Percentiles rank a stretch among this genome's conserved stretches.
phyloP scores from a whole-genome alignment of 1,139 yeast genomes.

The Meyerozyma athensensis region DNA sequence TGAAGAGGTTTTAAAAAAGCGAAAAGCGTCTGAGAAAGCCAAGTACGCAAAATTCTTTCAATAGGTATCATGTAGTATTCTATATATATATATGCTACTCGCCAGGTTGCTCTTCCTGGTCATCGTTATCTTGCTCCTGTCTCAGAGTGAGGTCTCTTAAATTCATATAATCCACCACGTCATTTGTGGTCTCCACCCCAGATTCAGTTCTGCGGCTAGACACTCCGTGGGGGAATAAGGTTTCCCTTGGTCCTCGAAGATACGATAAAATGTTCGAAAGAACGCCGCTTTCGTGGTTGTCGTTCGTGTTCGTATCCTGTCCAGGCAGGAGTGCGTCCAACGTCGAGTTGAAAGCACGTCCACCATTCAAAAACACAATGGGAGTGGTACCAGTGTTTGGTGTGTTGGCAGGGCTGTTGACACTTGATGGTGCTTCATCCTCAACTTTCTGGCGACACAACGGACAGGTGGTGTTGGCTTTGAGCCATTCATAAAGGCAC shows the following conservation, averaged over 20 bases:
- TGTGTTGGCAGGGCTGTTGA: conserved; percentile 17
- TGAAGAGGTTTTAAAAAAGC: conserved; percentile 32
- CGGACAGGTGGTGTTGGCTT: conserved; percentile 69
- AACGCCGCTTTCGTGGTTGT: conserved; percentile 9
- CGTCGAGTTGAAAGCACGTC: neutral
- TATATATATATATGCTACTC: conserved; percentile 2
- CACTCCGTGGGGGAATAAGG: conserved; percentile 46
- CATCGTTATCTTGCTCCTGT: conserved; percentile 1
- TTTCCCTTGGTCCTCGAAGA: conserved; percentile 15
- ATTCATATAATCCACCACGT: conserved; percentile 25
- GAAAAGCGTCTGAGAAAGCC: conserved; percentile 47
- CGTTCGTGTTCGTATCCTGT: neutral
- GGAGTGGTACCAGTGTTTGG: conserved; percentile 10
- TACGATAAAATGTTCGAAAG: conserved; percentile 25
- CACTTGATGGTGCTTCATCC: conserved; percentile 7
- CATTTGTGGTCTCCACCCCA: conserved; percentile 9
- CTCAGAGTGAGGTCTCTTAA: conserved; percentile 16
- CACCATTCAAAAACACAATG: neutral
- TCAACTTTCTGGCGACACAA: conserved; percentile 61
- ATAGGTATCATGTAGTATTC: conserved; percentile 7
- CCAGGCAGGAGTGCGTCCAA: neutral
- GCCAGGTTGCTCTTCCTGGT: conserved; percentile 4
- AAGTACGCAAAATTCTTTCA: conserved; percentile 56
- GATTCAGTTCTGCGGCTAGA: conserved; percentile 43
- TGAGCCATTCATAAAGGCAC: conserved; percentile 76